Base-by-base conservation (phyloP, 2,329 filamentous ascomycete species). In the Aphanoascus verrucosus region DNA sequence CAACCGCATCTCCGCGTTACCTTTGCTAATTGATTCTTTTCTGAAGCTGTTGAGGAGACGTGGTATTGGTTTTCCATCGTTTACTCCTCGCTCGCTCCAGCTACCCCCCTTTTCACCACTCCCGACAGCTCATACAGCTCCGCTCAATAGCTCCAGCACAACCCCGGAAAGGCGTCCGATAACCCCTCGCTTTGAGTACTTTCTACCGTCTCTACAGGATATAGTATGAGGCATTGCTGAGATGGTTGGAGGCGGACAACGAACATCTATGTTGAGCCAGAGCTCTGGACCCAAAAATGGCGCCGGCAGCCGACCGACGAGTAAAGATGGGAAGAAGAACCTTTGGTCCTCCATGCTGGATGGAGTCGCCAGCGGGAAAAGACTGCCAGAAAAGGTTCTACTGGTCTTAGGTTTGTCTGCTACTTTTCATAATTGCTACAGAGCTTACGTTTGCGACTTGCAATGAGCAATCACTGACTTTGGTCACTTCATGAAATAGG, bases 261-360 rank as follows among this genome's bases (percentile, higher is more conserved):
- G 61, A 56, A 66, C 69, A 64, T 67, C 68, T 53, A 67, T 62
- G 48, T 61, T 65, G 58, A 70, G 62, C 60, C 65, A 68, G 56
- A 66, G 62, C 59, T 64, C 62, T 55, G 65, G 64, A 51, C 61
- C 63, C 48, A 67, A 64, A 57, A 58, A 58, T 55, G 61, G 59
- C 52, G 54, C 61, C 41, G 62, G 63, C 53, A 72, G 69, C 62
- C 66, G 69, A 48, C 67, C 71, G 34, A 66, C 69, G 35, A 77
- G 75, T 69, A 84, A 86, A 62, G 84, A 84, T 68, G 72, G 73
- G 74, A 90, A 88, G 73, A 88, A 87, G 71, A 88, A 94, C 67
- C 84, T 96, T 70, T 96, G 91, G 91, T 90, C 86, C 57, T 89
- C 88, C 43, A 88, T 96, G 85, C 78, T 96, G 61, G 88, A 94